phyloP scores from a whole-genome alignment of 495 filamentous ascomycete genomes.

The Penicillium crystallinum region DNA sequence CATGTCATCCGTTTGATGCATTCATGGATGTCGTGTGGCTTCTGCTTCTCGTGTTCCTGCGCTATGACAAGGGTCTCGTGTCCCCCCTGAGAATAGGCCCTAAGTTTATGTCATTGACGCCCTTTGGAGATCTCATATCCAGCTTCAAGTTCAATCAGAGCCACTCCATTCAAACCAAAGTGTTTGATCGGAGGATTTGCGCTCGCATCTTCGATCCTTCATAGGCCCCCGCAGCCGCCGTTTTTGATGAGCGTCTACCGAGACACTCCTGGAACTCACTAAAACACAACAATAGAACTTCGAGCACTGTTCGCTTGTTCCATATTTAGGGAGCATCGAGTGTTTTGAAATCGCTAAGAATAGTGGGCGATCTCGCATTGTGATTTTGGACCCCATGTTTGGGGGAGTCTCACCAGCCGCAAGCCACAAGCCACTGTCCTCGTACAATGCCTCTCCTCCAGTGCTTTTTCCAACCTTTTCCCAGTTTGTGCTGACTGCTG shows the following conservation, averaged over 20 bases:
- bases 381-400: constrained; percentile 16
- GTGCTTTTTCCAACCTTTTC: neutral
- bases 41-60: constrained; percentile 27
- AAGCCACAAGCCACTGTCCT: constrained; percentile 11
- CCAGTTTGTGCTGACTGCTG: neutral
- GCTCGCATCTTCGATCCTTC: neutral
- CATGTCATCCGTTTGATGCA: constrained; percentile 1
- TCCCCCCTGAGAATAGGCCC: constrained; percentile 2
- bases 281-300: neutral
- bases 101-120: constrained; percentile 9
- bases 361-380: constrained; percentile 10
- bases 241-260: constrained; percentile 14
- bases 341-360: constrained; percentile 19
- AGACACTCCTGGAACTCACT: constrained; percentile 8
- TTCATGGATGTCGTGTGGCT: constrained; percentile 16
- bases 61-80: constrained; percentile 18
- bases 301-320: constrained; percentile 2
- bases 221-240: constrained; percentile 16
- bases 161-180: constrained; percentile 4
- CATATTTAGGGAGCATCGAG: constrained; percentile 8
- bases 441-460: constrained; percentile 2
- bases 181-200: constrained; percentile 2
- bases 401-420: constrained; percentile 8
- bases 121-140: too few species aligned
- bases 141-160: too few species aligned